Percentiles rank a stretch among this genome's conserved stretches.
These are phyloP conservation scores for Cnidoscolus chayamansa DNA, from an alignment of 441 rosid species.

Conservation along the genomic window DNA sequence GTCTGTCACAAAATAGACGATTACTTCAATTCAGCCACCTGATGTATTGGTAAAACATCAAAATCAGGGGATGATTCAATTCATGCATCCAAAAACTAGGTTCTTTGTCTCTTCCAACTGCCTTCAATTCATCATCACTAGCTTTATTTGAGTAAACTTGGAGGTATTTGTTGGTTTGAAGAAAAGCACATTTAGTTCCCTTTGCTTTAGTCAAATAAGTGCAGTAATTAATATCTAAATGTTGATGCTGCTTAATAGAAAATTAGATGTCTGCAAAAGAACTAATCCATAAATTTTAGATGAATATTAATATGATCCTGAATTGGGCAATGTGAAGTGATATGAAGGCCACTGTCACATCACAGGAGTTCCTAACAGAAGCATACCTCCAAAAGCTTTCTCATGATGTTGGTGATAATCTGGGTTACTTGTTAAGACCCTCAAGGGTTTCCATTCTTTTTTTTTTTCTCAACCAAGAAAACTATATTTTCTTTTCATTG, in stretches of 20 bases:
- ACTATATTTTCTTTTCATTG: neutral
- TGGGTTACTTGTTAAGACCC: neutral
- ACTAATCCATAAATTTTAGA: neutral
- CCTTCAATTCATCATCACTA: no score
- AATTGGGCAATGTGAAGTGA: neutral
- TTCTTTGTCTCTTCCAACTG: neutral
- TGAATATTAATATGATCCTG: neutral
- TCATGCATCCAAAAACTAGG: neutral
- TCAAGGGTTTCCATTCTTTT: neutral
- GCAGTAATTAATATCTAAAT: neutral
- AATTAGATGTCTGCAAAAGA: no score
- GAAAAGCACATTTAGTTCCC: neutral
- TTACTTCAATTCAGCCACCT: neutral
- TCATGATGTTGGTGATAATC: neutral
- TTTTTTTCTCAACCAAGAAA: neutral
- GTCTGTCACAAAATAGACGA: neutral
- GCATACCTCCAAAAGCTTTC: neutral
- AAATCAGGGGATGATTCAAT: neutral
- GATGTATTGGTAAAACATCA: neutral
- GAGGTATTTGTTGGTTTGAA: no score
- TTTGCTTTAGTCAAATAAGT: neutral
- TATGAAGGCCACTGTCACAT: neutral
- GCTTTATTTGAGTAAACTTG: neutral
- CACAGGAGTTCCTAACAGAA: neutral
- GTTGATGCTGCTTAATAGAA: neutral